These are phyloP conservation scores for Marasmius oreades DNA, from an alignment of 1,284 basidiomycete species.

Conservation along the genomic window DNA sequence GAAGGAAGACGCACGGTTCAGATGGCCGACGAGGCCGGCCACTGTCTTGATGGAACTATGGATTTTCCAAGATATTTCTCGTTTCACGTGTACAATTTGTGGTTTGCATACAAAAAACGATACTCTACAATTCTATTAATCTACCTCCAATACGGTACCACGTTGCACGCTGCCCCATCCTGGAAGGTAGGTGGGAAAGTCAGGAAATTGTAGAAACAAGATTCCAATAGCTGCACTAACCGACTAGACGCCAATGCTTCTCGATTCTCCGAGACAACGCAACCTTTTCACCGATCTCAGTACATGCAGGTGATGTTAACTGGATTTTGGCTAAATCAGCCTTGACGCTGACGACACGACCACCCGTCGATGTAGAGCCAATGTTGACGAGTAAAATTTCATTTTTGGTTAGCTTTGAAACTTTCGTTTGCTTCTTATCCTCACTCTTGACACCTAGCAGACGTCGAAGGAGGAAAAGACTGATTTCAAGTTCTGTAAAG, in stretches of 20 bases:
- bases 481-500: constrained; percentile 78
- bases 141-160: constrained; percentile 49
- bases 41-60: too few species aligned
- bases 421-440: constrained; percentile 98
- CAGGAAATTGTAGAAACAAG: constrained; percentile 3
- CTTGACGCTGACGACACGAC: constrained; percentile 88
- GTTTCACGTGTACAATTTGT: too few species aligned
- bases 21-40: not conserved
- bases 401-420: constrained; percentile 88
- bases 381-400: constrained; percentile 95
- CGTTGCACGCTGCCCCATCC: constrained; percentile 54
- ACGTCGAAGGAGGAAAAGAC: constrained; percentile 88
- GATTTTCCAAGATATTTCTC: too few species aligned
- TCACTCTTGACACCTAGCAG: constrained; percentile 97
- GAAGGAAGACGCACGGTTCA: not conserved
- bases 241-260: constrained; percentile 94
- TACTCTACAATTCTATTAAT: constrained; percentile 25
- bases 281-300: constrained; percentile 94
- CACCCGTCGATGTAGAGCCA: constrained; percentile 91
- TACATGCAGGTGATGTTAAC: constrained; percentile 89
- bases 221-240: constrained; percentile 37
- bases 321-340: constrained; percentile 92
- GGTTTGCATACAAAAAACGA: not conserved
- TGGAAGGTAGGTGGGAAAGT: constrained; percentile 16
- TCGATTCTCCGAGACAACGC: constrained; percentile 90